Percentiles rank a stretch among this genome's conserved stretches.
These are phyloP conservation scores for Dictyostelium purpureum DNA, from an alignment of 78 protist genomes.

Conservation along the genomic window DNA sequence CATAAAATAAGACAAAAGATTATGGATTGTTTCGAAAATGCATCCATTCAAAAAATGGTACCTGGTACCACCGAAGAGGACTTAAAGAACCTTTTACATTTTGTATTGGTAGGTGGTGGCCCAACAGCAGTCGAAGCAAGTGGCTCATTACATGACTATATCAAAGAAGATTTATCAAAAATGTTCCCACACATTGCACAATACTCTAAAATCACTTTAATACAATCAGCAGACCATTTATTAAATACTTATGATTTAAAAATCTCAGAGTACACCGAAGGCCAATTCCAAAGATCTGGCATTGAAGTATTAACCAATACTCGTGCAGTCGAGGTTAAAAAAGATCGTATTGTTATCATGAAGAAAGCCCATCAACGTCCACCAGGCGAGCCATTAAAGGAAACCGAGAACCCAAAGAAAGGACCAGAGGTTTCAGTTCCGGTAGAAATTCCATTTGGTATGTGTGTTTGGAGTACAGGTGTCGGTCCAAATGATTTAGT, in stretches of 20 bases:
- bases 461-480: constrained; percentile 87
- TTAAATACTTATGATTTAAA: constrained; percentile 79
- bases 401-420: not conserved
- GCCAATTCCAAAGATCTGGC: constrained; percentile 36
- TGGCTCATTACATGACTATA: constrained; percentile 23
- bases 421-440: not conserved
- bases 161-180: constrained; percentile 20
- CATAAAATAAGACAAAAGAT: constrained; percentile 58
- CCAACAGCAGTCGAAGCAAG: constrained; percentile 89
- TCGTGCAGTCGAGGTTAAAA: constrained; percentile 28
- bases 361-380: constrained; percentile 6
- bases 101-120: constrained; percentile 92
- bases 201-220: constrained; percentile 42
- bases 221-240: constrained; percentile 80
- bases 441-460: constrained; percentile 77
- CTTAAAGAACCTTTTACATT: constrained; percentile 19
- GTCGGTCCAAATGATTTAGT: constrained; percentile 61
- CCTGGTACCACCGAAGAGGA: constrained; percentile 76
- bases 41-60: no score
- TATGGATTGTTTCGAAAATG: constrained; percentile 85
- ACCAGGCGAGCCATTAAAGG: not conserved
- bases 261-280: constrained; percentile 77
- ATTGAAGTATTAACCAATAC: constrained; percentile 37
- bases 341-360: not conserved
- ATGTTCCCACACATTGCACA: constrained; percentile 48